A percentile compares a stretch with the other conserved stretches of the same genome.
phyloP scores from a whole-genome alignment of 2,329 filamentous ascomycete species.

The Apiospora phragmitis region DNA sequence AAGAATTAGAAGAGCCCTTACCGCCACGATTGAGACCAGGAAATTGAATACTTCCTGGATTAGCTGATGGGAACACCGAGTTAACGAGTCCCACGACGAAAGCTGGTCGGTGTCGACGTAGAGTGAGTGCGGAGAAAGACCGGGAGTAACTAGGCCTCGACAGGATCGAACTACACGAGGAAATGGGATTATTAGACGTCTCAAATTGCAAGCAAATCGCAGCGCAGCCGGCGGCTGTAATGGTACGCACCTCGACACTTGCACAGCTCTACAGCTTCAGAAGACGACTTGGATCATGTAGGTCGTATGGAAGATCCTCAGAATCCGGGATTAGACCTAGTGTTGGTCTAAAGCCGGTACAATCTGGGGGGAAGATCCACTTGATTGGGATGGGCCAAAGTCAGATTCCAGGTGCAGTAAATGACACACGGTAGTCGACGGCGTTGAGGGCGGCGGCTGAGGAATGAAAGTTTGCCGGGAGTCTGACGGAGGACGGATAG shows the following conservation, averaged over 20 bases:
- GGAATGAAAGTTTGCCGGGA: slow-evolving; percentile 25
- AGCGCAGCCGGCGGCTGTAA: background rate
- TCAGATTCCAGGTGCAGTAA: slow-evolving; percentile 33
- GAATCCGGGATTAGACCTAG: slow-evolving; percentile 35
- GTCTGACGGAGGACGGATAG: slow-evolving; percentile 11
- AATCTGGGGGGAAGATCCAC: slow-evolving; percentile 29
- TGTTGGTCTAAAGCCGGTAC: slow-evolving; percentile 32
- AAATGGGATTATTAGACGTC: slow-evolving; percentile 28
- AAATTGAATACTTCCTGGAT: slow-evolving; percentile 51
- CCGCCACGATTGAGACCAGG: slow-evolving; percentile 50
- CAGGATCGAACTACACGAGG: slow-evolving; percentile 43
- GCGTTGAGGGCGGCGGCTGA: slow-evolving; percentile 25
- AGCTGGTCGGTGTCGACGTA: slow-evolving; percentile 40
- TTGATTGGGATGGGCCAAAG: slow-evolving; percentile 33
- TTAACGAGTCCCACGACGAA: slow-evolving; percentile 62
- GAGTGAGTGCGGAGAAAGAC: slow-evolving; percentile 42
- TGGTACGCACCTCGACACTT: slow-evolving; percentile 35
- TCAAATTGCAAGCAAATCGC: slow-evolving; percentile 21
- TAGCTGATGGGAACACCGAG: slow-evolving; percentile 59
- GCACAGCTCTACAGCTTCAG: slow-evolving; percentile 32
- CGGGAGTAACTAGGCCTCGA: slow-evolving; percentile 35
- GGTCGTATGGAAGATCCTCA: slow-evolving; percentile 31
- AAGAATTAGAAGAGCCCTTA: slow-evolving; percentile 42
- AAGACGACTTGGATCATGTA: slow-evolving; percentile 33
- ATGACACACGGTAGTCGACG: slow-evolving; percentile 28